phyloP scores from a whole-genome alignment of 257 asterid genomes.

The Paulownia fortunei region DNA sequence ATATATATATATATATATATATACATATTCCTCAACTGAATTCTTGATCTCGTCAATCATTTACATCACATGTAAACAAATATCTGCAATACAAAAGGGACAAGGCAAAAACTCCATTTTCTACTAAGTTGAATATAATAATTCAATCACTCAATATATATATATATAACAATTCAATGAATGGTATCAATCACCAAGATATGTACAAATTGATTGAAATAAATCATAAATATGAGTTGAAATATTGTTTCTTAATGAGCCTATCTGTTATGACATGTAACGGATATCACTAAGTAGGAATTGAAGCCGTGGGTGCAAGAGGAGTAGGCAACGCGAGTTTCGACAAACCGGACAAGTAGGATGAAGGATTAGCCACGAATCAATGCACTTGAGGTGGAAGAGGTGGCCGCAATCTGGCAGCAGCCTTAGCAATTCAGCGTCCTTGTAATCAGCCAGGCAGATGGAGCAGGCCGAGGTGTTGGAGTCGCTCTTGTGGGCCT shows the following conservation, averaged over 20 bases:
- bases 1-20: no score
- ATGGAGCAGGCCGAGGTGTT: slow-evolving; percentile 46
- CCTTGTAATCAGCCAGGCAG: slow-evolving; percentile 56
- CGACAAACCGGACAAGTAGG: slow-evolving; percentile 67
- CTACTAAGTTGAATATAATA: neutral
- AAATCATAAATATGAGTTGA: neutral
- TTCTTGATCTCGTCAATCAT: no score
- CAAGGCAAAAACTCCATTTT: neutral
- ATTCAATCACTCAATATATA: neutral
- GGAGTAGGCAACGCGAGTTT: slow-evolving; percentile 38
- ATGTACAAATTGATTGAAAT: neutral
- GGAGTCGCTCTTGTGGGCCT: slow-evolving; percentile 24
- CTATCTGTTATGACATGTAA: no score
- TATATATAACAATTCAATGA: neutral
- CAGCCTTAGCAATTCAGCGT: slow-evolving; percentile 45
- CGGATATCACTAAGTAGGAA: neutral
- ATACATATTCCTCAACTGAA: no score
- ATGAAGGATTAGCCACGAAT: slow-evolving; percentile 54
- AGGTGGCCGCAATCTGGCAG: slow-evolving; percentile 57
- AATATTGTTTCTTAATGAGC: no score
- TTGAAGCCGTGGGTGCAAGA: neutral
- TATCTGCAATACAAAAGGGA: neutral
- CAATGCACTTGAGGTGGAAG: slow-evolving; percentile 56
- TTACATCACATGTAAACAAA: neutral
- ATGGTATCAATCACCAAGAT: neutral